Conservation (phyloP, 495 filamentous ascomycete species). For the Tuber calosporum region DNA sequence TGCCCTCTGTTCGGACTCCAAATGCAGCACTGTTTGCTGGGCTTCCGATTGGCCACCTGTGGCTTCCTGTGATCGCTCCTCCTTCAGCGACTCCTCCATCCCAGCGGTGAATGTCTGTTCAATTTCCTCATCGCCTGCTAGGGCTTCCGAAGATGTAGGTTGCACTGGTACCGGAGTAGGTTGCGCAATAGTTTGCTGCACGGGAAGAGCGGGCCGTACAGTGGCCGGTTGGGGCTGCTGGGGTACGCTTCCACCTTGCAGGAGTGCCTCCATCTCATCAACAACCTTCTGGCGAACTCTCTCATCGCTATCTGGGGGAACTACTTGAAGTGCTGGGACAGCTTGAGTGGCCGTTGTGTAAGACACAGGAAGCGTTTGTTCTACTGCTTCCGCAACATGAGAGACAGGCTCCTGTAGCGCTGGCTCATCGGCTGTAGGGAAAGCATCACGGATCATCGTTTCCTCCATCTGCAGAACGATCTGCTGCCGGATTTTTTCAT, state of each 20-base stretch:
- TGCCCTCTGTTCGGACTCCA: conserved; percentile 4
- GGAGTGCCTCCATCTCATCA: background rate
- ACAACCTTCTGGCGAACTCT: background rate
- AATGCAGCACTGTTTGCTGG: background rate
- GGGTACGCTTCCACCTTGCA: background rate
- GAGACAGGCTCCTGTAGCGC: background rate
- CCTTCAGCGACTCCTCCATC: conserved; percentile 2
- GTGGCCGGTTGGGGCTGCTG: background rate
- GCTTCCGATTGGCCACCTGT: background rate
- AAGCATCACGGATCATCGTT: background rate
- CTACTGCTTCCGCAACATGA: background rate
- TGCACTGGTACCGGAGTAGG: background rate
- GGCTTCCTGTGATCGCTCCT: conserved; percentile 8
- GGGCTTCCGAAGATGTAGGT: background rate
- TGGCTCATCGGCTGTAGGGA: background rate
- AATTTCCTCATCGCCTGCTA: background rate
- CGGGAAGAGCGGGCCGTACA: background rate
- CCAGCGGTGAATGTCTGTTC: background rate
- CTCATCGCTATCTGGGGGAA: background rate
- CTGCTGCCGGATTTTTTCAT: background rate
- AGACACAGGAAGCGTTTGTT: background rate
- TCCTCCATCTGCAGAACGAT: background rate
- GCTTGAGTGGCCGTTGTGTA: background rate
- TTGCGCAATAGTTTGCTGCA: background rate
- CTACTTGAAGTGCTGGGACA: background rate